Evolutionary conservation across 2,329 filamentous ascomycete species (phyloP).

Genomic region (Fusarium domesticum): DNA sequence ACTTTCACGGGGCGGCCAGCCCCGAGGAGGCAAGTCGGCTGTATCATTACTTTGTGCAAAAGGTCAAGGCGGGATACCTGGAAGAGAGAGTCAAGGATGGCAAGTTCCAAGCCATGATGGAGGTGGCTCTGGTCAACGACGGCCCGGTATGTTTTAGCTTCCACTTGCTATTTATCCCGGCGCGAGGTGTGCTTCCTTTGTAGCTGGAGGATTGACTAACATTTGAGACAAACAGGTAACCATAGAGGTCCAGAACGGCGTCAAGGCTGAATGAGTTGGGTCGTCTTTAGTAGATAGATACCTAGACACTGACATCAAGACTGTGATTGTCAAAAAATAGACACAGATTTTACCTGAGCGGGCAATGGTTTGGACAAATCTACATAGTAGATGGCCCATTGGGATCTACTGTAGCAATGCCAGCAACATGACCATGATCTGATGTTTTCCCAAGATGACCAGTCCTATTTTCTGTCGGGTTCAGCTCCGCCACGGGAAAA

Average conservation of each 20-base stretch:
- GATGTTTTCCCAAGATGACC: background rate
- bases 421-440: background rate
- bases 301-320: too few species aligned
- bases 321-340: too few species aligned
- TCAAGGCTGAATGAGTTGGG: constrained; percentile 16
- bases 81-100: constrained; percentile 83
- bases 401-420: too few species aligned
- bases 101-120: constrained; percentile 99
- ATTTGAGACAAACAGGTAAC: constrained; percentile 20
- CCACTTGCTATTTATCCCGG: background rate
- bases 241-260: constrained; percentile 26
- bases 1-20: constrained; percentile 85
- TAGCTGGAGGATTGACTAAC: background rate
- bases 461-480: background rate
- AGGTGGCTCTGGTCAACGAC: constrained; percentile 89
- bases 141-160: constrained; percentile 55
- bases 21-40: constrained; percentile 74
- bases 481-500: background rate
- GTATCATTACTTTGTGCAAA: constrained; percentile 79
- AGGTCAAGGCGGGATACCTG: constrained; percentile 69
- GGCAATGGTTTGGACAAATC: too few species aligned
- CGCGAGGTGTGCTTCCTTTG: background rate
- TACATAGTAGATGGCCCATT: too few species aligned
- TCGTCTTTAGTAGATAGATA: too few species aligned
- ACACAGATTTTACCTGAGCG: too few species aligned